A percentile compares a stretch with the other conserved stretches of the same genome.
phyloP scores from a whole-genome alignment of 495 filamentous ascomycete species.

The Niebla homalea region DNA sequence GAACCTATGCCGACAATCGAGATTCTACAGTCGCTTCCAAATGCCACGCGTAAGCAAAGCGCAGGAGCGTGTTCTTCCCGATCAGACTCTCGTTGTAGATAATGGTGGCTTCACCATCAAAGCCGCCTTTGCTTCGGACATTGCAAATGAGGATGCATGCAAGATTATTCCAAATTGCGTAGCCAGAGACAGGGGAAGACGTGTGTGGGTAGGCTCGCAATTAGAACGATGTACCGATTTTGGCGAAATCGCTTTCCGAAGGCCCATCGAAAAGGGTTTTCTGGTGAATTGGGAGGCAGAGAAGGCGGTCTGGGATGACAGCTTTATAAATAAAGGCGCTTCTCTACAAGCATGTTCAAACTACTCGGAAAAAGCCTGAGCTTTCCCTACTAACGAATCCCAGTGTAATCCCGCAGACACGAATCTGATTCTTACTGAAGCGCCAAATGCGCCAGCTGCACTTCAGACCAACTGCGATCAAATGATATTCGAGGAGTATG shows the following conservation, averaged over 20 bases:
- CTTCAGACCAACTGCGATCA: conserved; percentile 87
- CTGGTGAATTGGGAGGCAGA: conserved; percentile 94
- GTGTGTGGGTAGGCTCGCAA: conserved; percentile 66
- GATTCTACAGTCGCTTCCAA: too few species aligned
- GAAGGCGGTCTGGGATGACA: conserved; percentile 88
- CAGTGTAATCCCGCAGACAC: conserved; percentile 68
- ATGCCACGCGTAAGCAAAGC: conserved; percentile 23
- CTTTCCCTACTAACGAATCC: neutral
- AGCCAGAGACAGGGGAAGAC: conserved; percentile 65
- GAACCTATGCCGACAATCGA: too few species aligned
- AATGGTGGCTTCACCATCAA: conserved; percentile 93
- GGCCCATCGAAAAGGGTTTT: conserved; percentile 91
- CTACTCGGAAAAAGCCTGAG: too few species aligned
- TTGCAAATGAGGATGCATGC: conserved; percentile 37
- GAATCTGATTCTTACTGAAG: conserved; percentile 73
- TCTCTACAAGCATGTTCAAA: conserved; percentile 17
- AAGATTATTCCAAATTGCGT: conserved; percentile 75
- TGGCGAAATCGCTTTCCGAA: conserved; percentile 74
- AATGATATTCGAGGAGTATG: conserved; percentile 95
- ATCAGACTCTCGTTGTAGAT: conserved; percentile 74
- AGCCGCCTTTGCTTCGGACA: conserved; percentile 58
- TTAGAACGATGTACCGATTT: conserved; percentile 74
- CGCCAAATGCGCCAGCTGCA: conserved; percentile 69
- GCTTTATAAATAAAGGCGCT: conserved; percentile 61
- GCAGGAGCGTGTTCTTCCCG: conserved; percentile 30